Conservation (phyloP, 2,329 filamentous ascomycete genomes). For the Aspergillus transmontanensis region DNA sequence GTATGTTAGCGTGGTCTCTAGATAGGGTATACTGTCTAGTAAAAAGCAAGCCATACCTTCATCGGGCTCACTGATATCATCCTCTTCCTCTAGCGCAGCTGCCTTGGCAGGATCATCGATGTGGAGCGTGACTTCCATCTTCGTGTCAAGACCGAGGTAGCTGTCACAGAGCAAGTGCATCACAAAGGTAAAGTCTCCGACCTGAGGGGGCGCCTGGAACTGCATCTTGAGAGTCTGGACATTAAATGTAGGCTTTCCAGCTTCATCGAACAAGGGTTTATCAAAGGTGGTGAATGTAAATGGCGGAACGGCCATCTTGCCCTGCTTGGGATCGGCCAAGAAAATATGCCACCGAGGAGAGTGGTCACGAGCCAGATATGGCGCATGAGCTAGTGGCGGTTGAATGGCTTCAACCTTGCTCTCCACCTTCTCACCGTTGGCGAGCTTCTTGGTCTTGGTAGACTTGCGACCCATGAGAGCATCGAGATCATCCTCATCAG, state of each 20-base stretch:
- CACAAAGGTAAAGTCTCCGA: constrained; percentile 90
- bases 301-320: constrained; percentile 93
- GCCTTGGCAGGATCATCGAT: constrained; percentile 90
- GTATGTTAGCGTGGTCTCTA: constrained; percentile 16
- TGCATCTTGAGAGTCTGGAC: constrained; percentile 97
- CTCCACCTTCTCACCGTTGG: constrained; percentile 53
- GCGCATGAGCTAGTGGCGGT: constrained; percentile 85
- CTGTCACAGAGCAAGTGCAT: constrained; percentile 94
- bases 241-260: constrained; percentile 86
- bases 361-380: constrained; percentile 86
- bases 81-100: constrained; percentile 76
- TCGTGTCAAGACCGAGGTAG: constrained; percentile 91
- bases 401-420: constrained; percentile 67
- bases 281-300: constrained; percentile 95
- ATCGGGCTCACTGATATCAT: constrained; percentile 96
- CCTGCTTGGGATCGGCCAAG: constrained; percentile 89
- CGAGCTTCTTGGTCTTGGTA: constrained; percentile 66
- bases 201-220: constrained; percentile 90
- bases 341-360: constrained; percentile 93
- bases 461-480: constrained; percentile 74
- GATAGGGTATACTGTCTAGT: constrained; percentile 13
- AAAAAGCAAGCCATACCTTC: constrained; percentile 69
- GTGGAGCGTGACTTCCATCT: constrained; percentile 83
- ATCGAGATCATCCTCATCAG: constrained; percentile 88
- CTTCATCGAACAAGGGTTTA: constrained; percentile 77